Evolutionary conservation across 179 eudicot species (phyloP).

Genomic region (Carnegiea gigantea): DNA sequence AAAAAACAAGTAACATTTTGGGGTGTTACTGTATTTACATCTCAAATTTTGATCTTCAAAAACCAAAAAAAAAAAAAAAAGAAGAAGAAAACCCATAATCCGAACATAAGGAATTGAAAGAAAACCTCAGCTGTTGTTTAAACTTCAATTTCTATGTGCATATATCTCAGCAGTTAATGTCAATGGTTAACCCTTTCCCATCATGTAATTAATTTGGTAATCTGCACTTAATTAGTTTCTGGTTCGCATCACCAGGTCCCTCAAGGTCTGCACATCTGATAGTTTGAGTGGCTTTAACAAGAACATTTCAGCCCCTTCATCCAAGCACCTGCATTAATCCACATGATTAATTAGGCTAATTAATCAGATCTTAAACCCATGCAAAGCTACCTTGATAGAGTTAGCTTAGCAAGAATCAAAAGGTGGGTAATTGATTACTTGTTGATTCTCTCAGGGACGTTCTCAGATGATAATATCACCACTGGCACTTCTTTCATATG

Average conservation of each 20-base stretch:
- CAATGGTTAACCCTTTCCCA: neutral
- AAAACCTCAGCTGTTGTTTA: neutral
- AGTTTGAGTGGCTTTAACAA: slow-evolving; percentile 39
- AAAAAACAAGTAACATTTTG: neutral
- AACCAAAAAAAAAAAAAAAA: neutral
- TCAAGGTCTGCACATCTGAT: slow-evolving; percentile 33
- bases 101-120: neutral
- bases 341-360: neutral
- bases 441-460: slow-evolving; percentile 37
- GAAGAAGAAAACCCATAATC: too few relatives aligned
- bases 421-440: slow-evolving; percentile 21
- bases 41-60: neutral
- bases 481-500: slow-evolving; percentile 39
- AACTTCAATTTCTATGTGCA: neutral
- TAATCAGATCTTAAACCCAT: neutral
- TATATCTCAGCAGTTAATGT: neutral
- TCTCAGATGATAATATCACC: slow-evolving; percentile 46
- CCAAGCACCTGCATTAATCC: slow-evolving; percentile 34
- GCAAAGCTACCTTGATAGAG: neutral
- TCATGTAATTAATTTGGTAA: too few relatives aligned
- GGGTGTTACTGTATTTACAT: neutral
- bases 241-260: slow-evolving; percentile 27
- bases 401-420: neutral
- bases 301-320: slow-evolving; percentile 46
- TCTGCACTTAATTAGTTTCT: neutral